Evolutionary conservation across 495 filamentous ascomycete genomes (phyloP), one percentile per base, ranked within the genome.

Genomic region (Cudoniella acicularis): DNA sequence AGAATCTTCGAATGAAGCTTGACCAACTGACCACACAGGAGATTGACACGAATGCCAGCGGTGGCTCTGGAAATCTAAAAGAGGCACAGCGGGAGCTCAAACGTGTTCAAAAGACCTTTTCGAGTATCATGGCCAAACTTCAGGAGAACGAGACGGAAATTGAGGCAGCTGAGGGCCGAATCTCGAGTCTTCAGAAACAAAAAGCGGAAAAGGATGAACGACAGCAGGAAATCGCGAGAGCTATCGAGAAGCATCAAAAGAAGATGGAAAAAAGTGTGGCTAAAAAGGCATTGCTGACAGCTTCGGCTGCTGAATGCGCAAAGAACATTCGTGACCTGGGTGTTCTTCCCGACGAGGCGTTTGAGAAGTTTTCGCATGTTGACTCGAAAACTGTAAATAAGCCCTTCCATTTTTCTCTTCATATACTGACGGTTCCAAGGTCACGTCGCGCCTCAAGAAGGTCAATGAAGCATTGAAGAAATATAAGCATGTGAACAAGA

Each of bases 401-500:
- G 48, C 24, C 23, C 18, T n/a, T 43, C 17, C 10, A 11, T 36
- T 2, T 10, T 26, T 66, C 52, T 51, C 41, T 54, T 24, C 49
- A 22, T 26, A 24, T 54, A 41, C 62, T 64, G 57, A 66, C 65
- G 25, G 16, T 10, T 30, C 40, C 9, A 63, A 87, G 80, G 85
- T 96, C 22, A 85, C 90, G n/a, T 86, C 87, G 64, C 87, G 87
- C 21, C 83, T 98, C 8, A 88, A 94, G 72, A 96, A 94, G 70
- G 90, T 93, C 70, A 96, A 96, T 66, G 91, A 96, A 58, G 83
- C 87, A 0, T 79, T 99, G 45, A 98, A 98, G 74, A 96, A 97
- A 69, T 98, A 92, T 76, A 88, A 88, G 30, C 90, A 96, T 66
- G 91, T 99, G 68, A 99, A 99, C 81, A 99, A 98, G 76, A 99